These are phyloP conservation scores for Fraxinus dipetala DNA, from an alignment of 305 asterid genomes.

Conservation along the genomic window DNA sequence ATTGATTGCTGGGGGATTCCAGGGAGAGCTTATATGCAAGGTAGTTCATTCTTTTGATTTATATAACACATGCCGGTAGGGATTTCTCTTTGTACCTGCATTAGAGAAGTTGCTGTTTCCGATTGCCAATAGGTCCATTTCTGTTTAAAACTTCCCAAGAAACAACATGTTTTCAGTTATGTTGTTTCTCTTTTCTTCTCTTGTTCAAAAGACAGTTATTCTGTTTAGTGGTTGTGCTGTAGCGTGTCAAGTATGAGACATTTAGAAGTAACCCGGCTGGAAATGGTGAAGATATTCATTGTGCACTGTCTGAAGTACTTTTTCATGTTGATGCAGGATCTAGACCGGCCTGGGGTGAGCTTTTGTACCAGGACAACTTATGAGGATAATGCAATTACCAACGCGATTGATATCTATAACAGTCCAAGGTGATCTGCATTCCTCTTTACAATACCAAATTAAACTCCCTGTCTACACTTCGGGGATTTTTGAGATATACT, in stretches of 20 bases:
- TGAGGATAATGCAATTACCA: conserved; percentile 69
- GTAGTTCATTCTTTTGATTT: conserved; percentile 22
- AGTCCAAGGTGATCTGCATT: conserved; percentile 46
- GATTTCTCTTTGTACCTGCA: background rate
- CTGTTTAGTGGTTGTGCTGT: background rate
- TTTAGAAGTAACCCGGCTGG: background rate
- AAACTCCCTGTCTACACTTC: background rate
- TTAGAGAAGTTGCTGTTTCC: background rate
- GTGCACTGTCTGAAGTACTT: conserved; percentile 2
- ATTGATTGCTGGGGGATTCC: conserved; percentile 66
- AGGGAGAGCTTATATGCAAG: conserved; percentile 66
- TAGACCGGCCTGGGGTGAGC: conserved; percentile 61
- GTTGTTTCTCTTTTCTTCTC: background rate
- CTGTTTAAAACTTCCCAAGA: background rate
- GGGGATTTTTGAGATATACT: conserved; percentile 5
- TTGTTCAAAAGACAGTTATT: background rate
- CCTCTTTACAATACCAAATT: background rate
- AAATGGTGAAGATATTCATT: background rate
- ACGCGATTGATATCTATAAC: conserved; percentile 61
- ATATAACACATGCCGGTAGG: background rate
- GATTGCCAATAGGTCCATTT: background rate
- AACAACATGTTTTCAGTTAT: background rate
- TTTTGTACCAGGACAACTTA: conserved; percentile 67
- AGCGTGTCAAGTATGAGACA: background rate
- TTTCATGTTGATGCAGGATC: conserved; percentile 42